Conservation (phyloP, 2,329 filamentous ascomycete genomes). For the Fusarium lyarnte region DNA sequence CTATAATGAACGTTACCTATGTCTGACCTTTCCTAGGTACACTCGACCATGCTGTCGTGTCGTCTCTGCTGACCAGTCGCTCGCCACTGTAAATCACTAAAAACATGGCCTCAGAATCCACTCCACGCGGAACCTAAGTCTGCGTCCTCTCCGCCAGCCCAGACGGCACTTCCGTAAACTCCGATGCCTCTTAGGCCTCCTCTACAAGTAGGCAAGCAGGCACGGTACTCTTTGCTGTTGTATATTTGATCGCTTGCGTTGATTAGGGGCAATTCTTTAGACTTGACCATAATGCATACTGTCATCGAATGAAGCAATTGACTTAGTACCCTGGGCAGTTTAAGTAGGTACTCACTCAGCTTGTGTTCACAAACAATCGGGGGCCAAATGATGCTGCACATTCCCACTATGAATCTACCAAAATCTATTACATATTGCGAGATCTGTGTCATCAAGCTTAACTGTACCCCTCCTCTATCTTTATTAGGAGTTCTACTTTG, state of each 20-base stretch:
- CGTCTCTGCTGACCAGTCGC: constrained; percentile 9
- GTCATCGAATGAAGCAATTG: not conserved
- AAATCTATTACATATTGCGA: not conserved
- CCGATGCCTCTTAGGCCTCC: not conserved
- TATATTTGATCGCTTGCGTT: not conserved
- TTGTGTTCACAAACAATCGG: not conserved
- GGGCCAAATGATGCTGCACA: not conserved
- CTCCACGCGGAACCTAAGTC: not conserved
- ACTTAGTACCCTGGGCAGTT: not conserved
- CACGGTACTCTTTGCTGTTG: not conserved
- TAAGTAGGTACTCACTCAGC: not conserved
- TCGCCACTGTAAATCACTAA: constrained; percentile 12
- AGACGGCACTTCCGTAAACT: constrained; percentile 14
- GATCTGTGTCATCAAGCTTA: constrained; percentile 13
- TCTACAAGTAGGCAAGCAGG: not conserved
- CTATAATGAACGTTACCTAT: not conserved
- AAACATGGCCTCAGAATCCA: not conserved
- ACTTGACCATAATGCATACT: not conserved
- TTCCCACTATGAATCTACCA: not conserved
- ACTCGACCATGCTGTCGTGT: constrained; percentile 4
- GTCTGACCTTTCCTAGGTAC: not conserved
- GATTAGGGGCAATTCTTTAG: not conserved
- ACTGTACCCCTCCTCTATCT: not conserved
- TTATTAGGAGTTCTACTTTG: not conserved
- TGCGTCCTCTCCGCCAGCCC: constrained; percentile 4